Evolutionary conservation across 148 eudicot species (phyloP).

Genomic region (Heliamphora exappendiculata): DNA sequence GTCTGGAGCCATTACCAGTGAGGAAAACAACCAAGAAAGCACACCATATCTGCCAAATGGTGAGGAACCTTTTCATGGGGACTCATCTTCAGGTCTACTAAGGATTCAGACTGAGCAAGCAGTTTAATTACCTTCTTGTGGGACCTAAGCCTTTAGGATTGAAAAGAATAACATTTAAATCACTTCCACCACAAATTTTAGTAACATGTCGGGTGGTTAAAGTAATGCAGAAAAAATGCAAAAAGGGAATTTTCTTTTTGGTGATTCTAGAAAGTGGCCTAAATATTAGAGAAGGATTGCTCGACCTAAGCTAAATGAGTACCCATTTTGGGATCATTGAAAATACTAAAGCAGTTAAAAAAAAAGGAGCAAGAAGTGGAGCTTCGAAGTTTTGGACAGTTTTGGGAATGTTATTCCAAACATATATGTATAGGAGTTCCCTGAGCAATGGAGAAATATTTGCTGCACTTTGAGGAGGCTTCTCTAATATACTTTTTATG

Average conservation of each 20-base stretch:
- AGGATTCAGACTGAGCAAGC: constrained; percentile 52
- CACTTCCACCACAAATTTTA: constrained; percentile 19
- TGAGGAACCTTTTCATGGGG: constrained; percentile 45
- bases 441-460: neutral
- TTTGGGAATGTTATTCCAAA: constrained; percentile 4
- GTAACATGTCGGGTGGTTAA: constrained; percentile 18
- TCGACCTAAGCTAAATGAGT: constrained; percentile 7
- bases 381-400: constrained; percentile 41
- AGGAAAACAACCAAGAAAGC: constrained; percentile 45
- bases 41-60: constrained; percentile 24
- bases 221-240: neutral
- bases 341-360: constrained; percentile 6
- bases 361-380: constrained; percentile 24
- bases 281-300: constrained; percentile 1
- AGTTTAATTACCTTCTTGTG: constrained; percentile 15
- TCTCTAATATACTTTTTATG: neutral
- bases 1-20: constrained; percentile 34
- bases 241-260: constrained; percentile 6
- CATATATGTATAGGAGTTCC: constrained; percentile 8
- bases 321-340: constrained; percentile 6
- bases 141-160: constrained; percentile 24
- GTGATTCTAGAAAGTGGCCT: constrained; percentile 6
- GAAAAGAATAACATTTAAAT: neutral
- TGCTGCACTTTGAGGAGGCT: constrained; percentile 6
- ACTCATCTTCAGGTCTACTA: constrained; percentile 39